phyloP scores from a whole-genome alignment of 495 filamentous ascomycete genomes.

The Aspergillus steynii region DNA sequence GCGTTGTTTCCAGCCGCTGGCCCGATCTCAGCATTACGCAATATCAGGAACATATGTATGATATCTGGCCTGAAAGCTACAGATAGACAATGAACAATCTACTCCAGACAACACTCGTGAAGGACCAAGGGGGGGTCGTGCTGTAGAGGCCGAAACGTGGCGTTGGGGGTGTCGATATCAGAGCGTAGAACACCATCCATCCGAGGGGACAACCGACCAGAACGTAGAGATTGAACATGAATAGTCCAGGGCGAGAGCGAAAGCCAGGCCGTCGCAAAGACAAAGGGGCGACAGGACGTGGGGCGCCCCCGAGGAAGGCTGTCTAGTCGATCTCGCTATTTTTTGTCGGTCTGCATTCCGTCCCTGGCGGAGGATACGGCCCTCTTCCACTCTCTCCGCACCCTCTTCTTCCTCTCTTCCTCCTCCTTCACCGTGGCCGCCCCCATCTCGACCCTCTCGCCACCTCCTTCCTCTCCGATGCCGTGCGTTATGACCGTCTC shows the following conservation, averaged over 20 bases:
- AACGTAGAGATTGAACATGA: neutral
- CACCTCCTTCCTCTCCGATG: constrained; percentile 1
- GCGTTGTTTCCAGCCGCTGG: neutral
- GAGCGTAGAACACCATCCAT: neutral
- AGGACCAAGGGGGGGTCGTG: neutral
- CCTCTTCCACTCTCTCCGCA: constrained; percentile 10
- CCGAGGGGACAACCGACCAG: neutral
- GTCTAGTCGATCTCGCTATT: neutral
- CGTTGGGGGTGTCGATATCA: neutral
- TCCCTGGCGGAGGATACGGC: constrained; percentile 8
- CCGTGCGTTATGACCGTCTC: constrained; percentile 2
- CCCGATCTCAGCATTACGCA: neutral
- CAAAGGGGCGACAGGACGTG: neutral
- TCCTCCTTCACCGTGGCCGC: constrained; percentile 7
- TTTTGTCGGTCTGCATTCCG: constrained; percentile 5
- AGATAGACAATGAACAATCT: constrained; percentile 4
- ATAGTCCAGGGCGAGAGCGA: neutral
- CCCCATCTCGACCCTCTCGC: neutral
- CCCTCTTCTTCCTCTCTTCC: constrained; percentile 5
- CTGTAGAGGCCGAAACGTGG: neutral
- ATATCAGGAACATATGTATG: constrained; percentile 7
- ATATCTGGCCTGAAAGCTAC: constrained; percentile 6
- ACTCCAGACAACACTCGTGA: neutral
- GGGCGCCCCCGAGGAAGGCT: neutral
- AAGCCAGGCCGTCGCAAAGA: neutral